Base-by-base conservation (phyloP, 352 stramenopile genomes). In the Peronospora farinosa region DNA sequence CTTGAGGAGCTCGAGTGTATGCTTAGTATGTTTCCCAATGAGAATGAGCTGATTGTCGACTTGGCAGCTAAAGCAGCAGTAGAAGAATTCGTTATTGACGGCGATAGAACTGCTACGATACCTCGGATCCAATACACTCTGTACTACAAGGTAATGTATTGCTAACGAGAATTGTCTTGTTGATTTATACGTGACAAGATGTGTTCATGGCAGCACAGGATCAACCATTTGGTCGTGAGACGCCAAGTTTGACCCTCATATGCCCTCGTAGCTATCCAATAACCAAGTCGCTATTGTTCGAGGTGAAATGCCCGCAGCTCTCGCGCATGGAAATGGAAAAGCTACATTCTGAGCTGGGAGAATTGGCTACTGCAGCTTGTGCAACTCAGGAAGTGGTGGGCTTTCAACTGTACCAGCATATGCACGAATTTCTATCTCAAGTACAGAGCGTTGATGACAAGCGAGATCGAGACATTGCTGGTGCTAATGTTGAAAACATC, bases 1-100 rank as follows among this genome's bases (percentile, higher is more conserved):
- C 50, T 76, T 40, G 76, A 88, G 13, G 78, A 90, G 61, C 62
- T 86, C n/a, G 76, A 84, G 49, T 90, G 78, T 54, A 76, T 90
- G 60, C 40, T 67, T 8, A 88, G 78, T 57, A 90, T 90, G 76
- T 90, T 90, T 39, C 68, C 63, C 2, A 54, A 47, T 11, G 39
- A 31, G 0, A 41, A 74, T 1, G 78, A 88, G 62, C 37, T 90
- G 9, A 33, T 51, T 1, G 61, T 74, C 7, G 63, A 84, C 39
- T 43, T n/a, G 1, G 37, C 56, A n/a, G 19, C 60, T 25, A 51
- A 60, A 47, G 1, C 16, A 67, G 33, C 63, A 64, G 40, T 74
- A 57, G 33, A 50, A 30, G 3, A 52, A n/a, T 64, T 51, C 19
- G 51, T 63, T 32, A 40, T 23, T 13, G 38, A 15, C 7, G 23